These are phyloP conservation scores for Phytophthora niederhauseri DNA, from an alignment of 352 stramenopile genomes.

Conservation along the genomic window DNA sequence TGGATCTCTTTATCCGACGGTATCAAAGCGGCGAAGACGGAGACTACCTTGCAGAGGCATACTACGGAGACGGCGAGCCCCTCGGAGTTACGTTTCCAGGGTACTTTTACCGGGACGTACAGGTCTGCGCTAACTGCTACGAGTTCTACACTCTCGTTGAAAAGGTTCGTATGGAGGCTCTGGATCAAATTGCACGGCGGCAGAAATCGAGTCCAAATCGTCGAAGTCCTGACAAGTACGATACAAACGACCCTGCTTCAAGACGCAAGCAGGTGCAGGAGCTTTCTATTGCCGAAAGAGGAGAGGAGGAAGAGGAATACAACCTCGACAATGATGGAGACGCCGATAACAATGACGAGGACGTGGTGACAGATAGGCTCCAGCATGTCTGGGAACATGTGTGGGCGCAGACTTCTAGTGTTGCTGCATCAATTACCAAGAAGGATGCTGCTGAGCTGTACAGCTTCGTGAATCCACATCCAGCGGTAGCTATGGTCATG, in stretches of 20 bases:
- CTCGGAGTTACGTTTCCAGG: conserved; percentile 78
- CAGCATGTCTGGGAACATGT: conserved; percentile 43
- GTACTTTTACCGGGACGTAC: conserved; percentile 86
- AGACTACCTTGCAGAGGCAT: conserved; percentile 75
- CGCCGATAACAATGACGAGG: background rate
- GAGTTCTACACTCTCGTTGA: conserved; percentile 82
- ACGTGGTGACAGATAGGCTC: conserved; percentile 10
- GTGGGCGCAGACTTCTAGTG: conserved; percentile 40
- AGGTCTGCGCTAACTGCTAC: conserved; percentile 83
- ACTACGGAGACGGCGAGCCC: conserved; percentile 77
- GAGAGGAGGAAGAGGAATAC: conserved; percentile 29
- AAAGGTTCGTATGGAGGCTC: conserved; percentile 70
- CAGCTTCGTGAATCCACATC: conserved; percentile 81
- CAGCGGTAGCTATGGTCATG: conserved; percentile 79
- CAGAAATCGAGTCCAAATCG: conserved; percentile 25
- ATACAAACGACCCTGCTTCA: background rate
- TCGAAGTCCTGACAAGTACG: conserved; percentile 15
- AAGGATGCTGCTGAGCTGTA: conserved; percentile 80
- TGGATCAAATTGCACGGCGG: conserved; percentile 45
- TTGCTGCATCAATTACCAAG: conserved; percentile 51
- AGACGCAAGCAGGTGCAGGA: conserved; percentile 14
- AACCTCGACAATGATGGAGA: background rate
- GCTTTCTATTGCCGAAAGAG: conserved; percentile 24
- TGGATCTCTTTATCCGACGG: conserved; percentile 78
- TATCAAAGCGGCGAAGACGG: conserved; percentile 80